Evolutionary conservation across 495 filamentous ascomycete species (phyloP), one percentile per base, ranked within the genome.

Genomic region (Tuber microsphaerosporum): DNA sequence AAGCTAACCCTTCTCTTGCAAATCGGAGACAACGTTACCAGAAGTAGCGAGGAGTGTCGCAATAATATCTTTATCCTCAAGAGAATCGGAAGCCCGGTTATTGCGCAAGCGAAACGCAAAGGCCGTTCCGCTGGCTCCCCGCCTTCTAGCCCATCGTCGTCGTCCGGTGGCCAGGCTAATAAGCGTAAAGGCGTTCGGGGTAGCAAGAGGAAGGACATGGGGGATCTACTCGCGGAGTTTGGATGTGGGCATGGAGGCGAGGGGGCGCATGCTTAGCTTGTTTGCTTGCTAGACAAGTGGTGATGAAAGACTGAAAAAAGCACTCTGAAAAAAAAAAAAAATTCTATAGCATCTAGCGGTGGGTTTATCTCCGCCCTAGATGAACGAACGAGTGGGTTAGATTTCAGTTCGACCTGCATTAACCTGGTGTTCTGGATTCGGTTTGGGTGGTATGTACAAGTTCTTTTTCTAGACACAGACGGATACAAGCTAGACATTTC

Each of bases 181-280:
- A 79, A 73, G 43, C 73, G 73, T 20, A 79, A 71, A 31, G 42
- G 74, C 48, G 72, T 79, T 69, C 76, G 77, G 10, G 65, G 71
- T 48, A 73, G 70, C 20, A 79, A 73, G 46, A 79, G 51, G 42
- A 79, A 79, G 77, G 77, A 75, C 68, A 79, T 79, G 45, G 77
- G 77, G 34, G 61, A 69, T 16, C 73, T 79, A 14, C 77, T 79
- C 39, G 77, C 76, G 16, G 77, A 79, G 71, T 79, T 79, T 46
- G 77, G 76, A 16, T 39, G 39, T 37, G 75, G 70, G 16, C 71
- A 14, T 20, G 56, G 44, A 1, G 41, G 51, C 17, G 44, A 71
- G 39, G 56, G 56, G 26, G 14, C 56, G 34, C 26, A 17, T 65
- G 56, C 56, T 65, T 65, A 65, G 26, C 56, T 31, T 65, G 26